These are phyloP conservation scores for Mortierella sp. DNA, from an alignment of 371 early-diverging fungal species.

Conservation along the genomic window DNA sequence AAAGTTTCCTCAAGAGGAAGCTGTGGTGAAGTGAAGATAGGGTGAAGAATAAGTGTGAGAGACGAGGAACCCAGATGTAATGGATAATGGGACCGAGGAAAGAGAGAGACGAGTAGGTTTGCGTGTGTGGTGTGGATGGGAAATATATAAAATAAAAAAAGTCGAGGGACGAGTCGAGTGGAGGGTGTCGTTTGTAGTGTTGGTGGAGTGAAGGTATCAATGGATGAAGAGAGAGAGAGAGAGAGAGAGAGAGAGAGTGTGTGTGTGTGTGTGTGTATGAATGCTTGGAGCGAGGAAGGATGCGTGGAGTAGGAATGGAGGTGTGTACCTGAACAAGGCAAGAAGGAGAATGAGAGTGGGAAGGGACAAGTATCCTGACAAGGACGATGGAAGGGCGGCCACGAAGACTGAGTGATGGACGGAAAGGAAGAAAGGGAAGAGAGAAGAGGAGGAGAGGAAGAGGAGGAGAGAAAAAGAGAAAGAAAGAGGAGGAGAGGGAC, in stretches of 20 bases:
- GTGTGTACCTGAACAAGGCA: too few species aligned
- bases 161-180: too few species aligned
- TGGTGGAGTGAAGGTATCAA: not conserved
- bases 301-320: too few species aligned
- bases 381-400: constrained; percentile 2
- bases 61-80: too few species aligned
- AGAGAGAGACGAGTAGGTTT: not conserved
- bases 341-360: not conserved
- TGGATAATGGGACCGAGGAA: not conserved
- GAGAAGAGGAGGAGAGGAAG: constrained; percentile 1
- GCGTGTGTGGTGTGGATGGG: not conserved
- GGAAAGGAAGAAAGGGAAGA: not conserved
- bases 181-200: too few species aligned
- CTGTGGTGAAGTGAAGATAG: too few species aligned
- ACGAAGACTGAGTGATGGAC: not conserved
- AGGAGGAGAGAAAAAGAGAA: not conserved
- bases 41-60: too few species aligned
- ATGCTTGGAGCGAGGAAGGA: too few species aligned
- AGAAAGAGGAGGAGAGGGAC: not conserved
- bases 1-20: too few species aligned
- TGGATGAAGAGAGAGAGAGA: not conserved
- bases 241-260: not conserved
- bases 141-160: too few species aligned
- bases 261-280: not conserved
- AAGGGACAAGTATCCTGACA: not conserved